Percentiles rank a stretch among this genome's conserved stretches.
Conservation (phyloP, 108 stramenopile species). For the Skeletonema menzelii region DNA sequence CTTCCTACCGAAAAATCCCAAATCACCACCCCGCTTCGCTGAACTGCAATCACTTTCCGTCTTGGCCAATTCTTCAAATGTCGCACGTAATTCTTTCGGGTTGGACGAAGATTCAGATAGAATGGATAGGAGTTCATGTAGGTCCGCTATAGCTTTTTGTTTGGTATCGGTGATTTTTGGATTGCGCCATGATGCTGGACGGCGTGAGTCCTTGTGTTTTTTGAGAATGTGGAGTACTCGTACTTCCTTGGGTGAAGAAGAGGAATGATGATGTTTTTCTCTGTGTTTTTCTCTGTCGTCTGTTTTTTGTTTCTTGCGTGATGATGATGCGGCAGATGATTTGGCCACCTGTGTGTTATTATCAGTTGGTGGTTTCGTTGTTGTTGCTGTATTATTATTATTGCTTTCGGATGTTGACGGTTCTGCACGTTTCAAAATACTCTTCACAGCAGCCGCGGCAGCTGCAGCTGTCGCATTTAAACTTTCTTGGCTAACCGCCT, state of each 20-base stretch:
- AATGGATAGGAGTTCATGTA: constrained; percentile 60
- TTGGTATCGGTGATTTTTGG: constrained; percentile 67
- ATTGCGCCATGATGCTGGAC: constrained; percentile 77
- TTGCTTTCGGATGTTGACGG: constrained; percentile 1
- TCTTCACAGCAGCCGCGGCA: constrained; percentile 22
- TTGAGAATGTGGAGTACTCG: constrained; percentile 85
- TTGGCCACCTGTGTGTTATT: constrained; percentile 13
- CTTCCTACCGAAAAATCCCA: constrained; percentile 81
- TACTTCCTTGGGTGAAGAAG: constrained; percentile 62
- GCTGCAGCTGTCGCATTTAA: neutral
- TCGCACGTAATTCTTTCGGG: constrained; percentile 62
- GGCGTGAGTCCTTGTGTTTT: constrained; percentile 76
- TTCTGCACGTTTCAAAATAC: constrained; percentile 20
- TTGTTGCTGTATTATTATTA: neutral
- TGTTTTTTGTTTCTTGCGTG: constrained; percentile 4
- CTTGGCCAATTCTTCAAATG: constrained; percentile 80
- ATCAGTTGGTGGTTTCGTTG: neutral
- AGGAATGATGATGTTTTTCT: constrained; percentile 5
- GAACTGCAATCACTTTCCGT: constrained; percentile 84
- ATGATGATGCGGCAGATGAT: constrained; percentile 7
- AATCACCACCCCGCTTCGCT: constrained; percentile 84
- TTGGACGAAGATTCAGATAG: constrained; percentile 51
- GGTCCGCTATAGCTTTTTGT: constrained; percentile 72
- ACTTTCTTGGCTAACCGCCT: constrained; percentile 12
- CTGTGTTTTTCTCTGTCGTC: constrained; percentile 7